Conservation (phyloP, 2,329 filamentous ascomycete species). For the Westerdykella sp. region DNA sequence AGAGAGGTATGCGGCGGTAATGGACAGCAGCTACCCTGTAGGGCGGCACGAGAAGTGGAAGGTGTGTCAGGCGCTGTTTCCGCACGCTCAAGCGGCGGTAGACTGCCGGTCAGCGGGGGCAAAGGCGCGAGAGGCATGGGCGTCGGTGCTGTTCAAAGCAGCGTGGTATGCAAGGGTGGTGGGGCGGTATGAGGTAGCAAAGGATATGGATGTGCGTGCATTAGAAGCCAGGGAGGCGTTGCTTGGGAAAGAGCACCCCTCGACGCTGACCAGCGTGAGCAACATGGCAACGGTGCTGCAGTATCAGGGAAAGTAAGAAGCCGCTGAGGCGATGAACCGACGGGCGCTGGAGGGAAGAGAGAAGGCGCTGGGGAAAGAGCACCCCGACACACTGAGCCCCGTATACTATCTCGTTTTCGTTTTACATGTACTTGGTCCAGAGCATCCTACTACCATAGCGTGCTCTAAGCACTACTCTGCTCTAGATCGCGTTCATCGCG, state of each 20-base stretch:
- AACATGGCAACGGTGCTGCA: too few relatives aligned
- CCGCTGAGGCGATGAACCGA: too few relatives aligned
- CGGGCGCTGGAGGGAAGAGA: too few relatives aligned
- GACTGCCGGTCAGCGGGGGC: not conserved
- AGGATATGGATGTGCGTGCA: slow-evolving; percentile 2
- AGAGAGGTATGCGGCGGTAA: slow-evolving; percentile 13
- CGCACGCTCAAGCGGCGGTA: slow-evolving; percentile 4
- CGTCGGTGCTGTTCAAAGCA: slow-evolving; percentile 3
- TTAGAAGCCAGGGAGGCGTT: slow-evolving; percentile 1
- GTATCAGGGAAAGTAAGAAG: too few relatives aligned
- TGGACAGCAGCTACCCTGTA: slow-evolving; percentile 2
- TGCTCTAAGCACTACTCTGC: slow-evolving; percentile 3
- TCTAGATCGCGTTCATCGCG: too few relatives aligned
- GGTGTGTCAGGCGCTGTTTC: slow-evolving; percentile 4
- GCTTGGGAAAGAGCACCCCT: slow-evolving; percentile 5
- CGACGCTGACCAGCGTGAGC: slow-evolving; percentile 6
- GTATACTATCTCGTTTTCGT: slow-evolving; percentile 5
- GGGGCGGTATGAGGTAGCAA: slow-evolving; percentile 5
- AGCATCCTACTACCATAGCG: slow-evolving; percentile 7
- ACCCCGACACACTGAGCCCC: too few relatives aligned
- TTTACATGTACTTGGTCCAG: slow-evolving; percentile 7
- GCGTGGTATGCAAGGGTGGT: slow-evolving; percentile 1
- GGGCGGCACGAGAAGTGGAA: slow-evolving; percentile 2
- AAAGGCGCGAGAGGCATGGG: slow-evolving; percentile 2
- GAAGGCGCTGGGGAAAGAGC: too few relatives aligned